These are phyloP conservation scores for Erythrophleum fordii DNA, from an alignment of 306 rosid genomes.

Conservation along the genomic window DNA sequence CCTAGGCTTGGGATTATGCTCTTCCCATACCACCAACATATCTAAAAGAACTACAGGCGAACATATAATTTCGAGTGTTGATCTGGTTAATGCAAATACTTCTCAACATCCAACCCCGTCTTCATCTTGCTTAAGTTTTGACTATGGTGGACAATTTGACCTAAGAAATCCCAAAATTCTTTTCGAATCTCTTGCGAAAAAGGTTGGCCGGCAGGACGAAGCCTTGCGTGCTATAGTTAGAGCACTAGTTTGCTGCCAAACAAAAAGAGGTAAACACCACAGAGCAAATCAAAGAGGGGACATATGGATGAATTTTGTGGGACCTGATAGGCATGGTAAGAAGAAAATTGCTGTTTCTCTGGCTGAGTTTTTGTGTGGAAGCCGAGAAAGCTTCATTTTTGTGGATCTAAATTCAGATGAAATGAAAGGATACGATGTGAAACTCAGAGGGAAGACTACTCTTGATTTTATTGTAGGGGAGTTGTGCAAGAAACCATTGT, in stretches of 20 bases:
- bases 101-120: slow-evolving; percentile 52
- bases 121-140: slow-evolving; percentile 66
- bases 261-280: slow-evolving; percentile 43
- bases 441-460: slow-evolving; percentile 83
- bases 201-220: slow-evolving; percentile 79
- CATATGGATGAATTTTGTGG: slow-evolving; percentile 80
- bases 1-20: slow-evolving; percentile 76
- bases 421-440: slow-evolving; percentile 56
- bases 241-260: slow-evolving; percentile 52
- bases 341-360: slow-evolving; percentile 70
- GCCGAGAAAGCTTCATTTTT: slow-evolving; percentile 59
- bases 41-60: slow-evolving; percentile 47
- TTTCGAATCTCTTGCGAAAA: slow-evolving; percentile 62
- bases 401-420: slow-evolving; percentile 67
- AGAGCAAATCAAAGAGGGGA: slow-evolving; percentile 57
- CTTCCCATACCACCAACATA: slow-evolving; percentile 53
- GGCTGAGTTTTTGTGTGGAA: slow-evolving; percentile 72
- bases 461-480: slow-evolving; percentile 77
- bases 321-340: slow-evolving; percentile 81
- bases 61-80: slow-evolving; percentile 38
- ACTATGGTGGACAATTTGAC: slow-evolving; percentile 54
- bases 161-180: slow-evolving; percentile 65
- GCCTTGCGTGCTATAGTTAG: slow-evolving; percentile 65
- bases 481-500: slow-evolving; percentile 69
- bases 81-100: slow-evolving; percentile 54